These are phyloP conservation scores for Phaeosphaeria sp. DNA, from an alignment of 2,329 filamentous ascomycete species.

Conservation along the genomic window DNA sequence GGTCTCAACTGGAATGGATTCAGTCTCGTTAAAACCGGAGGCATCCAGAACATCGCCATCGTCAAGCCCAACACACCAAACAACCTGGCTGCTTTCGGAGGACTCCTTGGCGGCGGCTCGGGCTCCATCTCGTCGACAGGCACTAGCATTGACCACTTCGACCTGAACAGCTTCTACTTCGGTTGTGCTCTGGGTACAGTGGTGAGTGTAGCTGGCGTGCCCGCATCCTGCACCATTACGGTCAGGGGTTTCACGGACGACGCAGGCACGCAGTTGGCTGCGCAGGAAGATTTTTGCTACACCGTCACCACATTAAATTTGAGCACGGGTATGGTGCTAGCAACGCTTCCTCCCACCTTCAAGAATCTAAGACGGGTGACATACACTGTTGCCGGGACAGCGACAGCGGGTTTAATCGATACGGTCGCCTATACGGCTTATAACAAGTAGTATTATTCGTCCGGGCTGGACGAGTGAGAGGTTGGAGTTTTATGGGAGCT, in stretches of 20 bases:
- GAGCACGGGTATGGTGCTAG: constrained; percentile 7
- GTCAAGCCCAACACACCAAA: constrained; percentile 2
- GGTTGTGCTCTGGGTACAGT: constrained; percentile 1
- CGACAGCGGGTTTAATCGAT: constrained; percentile 9
- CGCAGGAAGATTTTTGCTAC: constrained; percentile 4
- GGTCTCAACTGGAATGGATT: constrained; percentile 6
- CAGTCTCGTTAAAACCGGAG: constrained; percentile 2
- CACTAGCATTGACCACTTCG: constrained; percentile 7
- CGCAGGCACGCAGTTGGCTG: neutral
- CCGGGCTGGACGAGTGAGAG: neutral
- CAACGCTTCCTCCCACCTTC: constrained; percentile 3
- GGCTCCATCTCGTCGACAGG: neutral
- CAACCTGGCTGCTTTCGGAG: constrained; percentile 6
- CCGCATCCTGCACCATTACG: constrained; percentile 1
- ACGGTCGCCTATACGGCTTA: constrained; percentile 5
- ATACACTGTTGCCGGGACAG: neutral
- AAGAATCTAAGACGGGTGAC: constrained; percentile 7
- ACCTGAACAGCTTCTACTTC: constrained; percentile 6
- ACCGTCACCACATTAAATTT: neutral
- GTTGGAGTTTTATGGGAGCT: too few species aligned
- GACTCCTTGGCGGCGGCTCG: neutral
- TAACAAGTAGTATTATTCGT: neutral
- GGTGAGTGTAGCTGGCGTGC: neutral
- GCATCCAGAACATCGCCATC: neutral
- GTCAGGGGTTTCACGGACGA: constrained; percentile 6